These are phyloP conservation scores for Russula abietina DNA, from an alignment of 768 basidiomycete species.

Conservation along the genomic window DNA sequence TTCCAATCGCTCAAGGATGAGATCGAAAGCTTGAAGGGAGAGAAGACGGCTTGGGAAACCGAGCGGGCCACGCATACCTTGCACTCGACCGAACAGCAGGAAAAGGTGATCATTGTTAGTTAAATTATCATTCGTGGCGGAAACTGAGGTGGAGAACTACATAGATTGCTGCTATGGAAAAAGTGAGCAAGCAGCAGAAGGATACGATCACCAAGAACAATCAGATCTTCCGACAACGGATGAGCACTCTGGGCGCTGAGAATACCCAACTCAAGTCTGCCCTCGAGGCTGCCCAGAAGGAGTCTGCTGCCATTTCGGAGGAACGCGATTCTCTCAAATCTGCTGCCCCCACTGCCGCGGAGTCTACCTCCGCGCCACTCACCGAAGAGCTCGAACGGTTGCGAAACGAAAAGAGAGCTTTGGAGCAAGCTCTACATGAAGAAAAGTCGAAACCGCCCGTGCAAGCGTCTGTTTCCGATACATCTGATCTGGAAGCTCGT, in stretches of 20 bases:
- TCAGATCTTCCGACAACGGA: slow-evolving; percentile 20
- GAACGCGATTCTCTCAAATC: slow-evolving; percentile 35
- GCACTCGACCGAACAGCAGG: slow-evolving; percentile 12
- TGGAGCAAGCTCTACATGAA: slow-evolving; percentile 38
- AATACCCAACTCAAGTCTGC: slow-evolving; percentile 20
- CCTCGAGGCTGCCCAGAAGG: slow-evolving; percentile 26
- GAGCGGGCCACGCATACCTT: slow-evolving; percentile 1
- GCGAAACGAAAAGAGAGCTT: slow-evolving; percentile 32
- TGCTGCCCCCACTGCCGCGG: slow-evolving; percentile 23
- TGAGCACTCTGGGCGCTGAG: slow-evolving; percentile 18
- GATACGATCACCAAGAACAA: slow-evolving; percentile 21
- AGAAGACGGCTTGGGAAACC: slow-evolving; percentile 27
- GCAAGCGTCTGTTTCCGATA: slow-evolving; percentile 16
- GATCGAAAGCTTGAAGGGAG: slow-evolving; percentile 40
- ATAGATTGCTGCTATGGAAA: slow-evolving; percentile 22
- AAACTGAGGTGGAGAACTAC: neutral
- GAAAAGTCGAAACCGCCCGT: slow-evolving; percentile 31
- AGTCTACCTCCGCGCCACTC: slow-evolving; percentile 6
- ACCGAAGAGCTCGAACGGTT: slow-evolving; percentile 32
- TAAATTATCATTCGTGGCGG: no score
- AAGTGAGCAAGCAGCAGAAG: slow-evolving; percentile 16
- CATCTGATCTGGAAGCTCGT: slow-evolving; percentile 26
- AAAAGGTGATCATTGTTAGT: slow-evolving; percentile 24
- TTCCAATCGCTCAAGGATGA: slow-evolving; percentile 74
- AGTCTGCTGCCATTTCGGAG: slow-evolving; percentile 26